Evolutionary conservation across 345 rosid species (phyloP).

Genomic region (Stellera chamaejasme): DNA sequence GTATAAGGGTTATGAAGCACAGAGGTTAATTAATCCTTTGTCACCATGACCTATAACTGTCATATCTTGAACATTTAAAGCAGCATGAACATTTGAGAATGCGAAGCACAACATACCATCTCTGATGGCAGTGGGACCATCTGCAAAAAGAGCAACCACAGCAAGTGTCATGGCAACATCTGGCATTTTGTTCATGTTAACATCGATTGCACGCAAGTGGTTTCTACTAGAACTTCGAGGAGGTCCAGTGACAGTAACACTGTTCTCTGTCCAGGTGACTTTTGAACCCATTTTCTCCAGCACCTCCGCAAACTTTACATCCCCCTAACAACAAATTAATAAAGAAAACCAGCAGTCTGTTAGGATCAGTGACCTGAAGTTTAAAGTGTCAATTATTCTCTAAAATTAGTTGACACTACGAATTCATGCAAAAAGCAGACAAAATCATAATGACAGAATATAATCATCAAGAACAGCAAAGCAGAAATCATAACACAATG

Average conservation of each 20-base stretch:
- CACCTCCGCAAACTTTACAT: conserved; percentile 90
- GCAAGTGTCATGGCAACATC: conserved; percentile 99
- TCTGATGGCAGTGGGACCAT: conserved; percentile 94
- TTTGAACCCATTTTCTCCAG: conserved; percentile 95
- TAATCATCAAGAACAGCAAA: too few species aligned
- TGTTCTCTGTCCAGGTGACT: conserved; percentile 85
- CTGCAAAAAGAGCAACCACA: conserved; percentile 85
- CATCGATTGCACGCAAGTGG: conserved; percentile 68
- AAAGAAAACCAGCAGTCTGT: background rate
- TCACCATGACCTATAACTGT: too few species aligned
- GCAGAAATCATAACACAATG: too few species aligned
- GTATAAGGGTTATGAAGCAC: too few species aligned
- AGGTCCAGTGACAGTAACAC: conserved; percentile 90
- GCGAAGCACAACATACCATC: conserved; percentile 50
- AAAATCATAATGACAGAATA: too few species aligned
- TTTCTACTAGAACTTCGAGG: conserved; percentile 66
- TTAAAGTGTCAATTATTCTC: background rate
- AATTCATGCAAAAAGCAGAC: too few species aligned
- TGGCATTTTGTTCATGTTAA: conserved; percentile 99
- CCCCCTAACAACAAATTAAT: conserved; percentile 46
- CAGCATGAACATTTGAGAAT: background rate
- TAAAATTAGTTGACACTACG: background rate
- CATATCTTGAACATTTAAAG: background rate
- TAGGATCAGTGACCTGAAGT: background rate
- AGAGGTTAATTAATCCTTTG: too few species aligned